A percentile compares a stretch with the other conserved stretches of the same genome.
These are phyloP conservation scores for Schwanniomyces yamadae DNA, from an alignment of 805 yeast species.

Conservation along the genomic window DNA sequence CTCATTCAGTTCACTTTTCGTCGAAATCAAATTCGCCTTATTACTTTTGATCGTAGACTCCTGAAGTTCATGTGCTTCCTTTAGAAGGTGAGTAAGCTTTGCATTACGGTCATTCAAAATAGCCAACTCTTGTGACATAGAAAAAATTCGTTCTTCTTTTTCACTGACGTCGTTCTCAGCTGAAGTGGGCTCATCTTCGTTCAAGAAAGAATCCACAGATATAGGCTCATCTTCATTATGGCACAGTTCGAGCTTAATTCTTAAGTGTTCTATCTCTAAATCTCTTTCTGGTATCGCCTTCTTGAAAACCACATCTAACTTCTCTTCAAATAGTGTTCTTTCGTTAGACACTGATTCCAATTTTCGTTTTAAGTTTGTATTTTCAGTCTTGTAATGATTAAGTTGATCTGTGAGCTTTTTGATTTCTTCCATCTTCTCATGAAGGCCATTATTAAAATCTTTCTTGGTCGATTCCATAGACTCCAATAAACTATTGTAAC, in stretches of 20 bases:
- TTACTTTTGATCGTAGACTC: constrained; percentile 17
- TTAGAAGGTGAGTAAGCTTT: constrained; percentile 17
- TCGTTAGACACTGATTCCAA: constrained; percentile 10
- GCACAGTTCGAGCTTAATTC: constrained; percentile 13
- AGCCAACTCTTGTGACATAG: constrained; percentile 16
- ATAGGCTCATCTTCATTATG: constrained; percentile 1
- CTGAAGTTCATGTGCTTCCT: constrained; percentile 10
- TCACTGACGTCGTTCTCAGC: constrained; percentile 14
- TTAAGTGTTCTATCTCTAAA: constrained; percentile 18
- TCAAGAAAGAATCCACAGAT: background rate
- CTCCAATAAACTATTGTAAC: constrained; percentile 5
- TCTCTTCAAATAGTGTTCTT: constrained; percentile 4
- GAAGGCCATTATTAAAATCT: constrained; percentile 8
- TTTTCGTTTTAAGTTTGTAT: constrained; percentile 6
- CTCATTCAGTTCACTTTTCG: constrained; percentile 28
- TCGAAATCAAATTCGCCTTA: constrained; percentile 21
- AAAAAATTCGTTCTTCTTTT: constrained; percentile 10
- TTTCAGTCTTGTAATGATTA: constrained; percentile 8
- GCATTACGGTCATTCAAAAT: constrained; percentile 20
- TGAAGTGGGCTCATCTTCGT: background rate
- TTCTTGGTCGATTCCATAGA: constrained; percentile 11
- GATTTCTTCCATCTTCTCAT: constrained; percentile 10
- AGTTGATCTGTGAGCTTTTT: constrained; percentile 11
- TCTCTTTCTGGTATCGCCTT: constrained; percentile 22
- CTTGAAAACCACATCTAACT: constrained; percentile 11